Evolutionary conservation across 257 asterid genomes (phyloP).

Genomic region (Fraxinus quadrangulata): DNA sequence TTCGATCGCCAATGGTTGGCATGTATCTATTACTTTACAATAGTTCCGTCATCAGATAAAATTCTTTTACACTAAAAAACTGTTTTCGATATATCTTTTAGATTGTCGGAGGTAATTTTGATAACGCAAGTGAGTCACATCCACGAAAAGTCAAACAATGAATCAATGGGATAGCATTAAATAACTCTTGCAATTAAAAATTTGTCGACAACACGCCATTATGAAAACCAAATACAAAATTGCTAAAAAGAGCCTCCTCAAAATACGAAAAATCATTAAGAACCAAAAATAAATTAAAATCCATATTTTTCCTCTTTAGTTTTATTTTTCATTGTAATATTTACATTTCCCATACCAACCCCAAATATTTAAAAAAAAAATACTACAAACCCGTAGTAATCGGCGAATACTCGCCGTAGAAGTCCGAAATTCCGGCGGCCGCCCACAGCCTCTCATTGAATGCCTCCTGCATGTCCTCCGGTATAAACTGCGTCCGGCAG

Average conservation of each 20-base stretch:
- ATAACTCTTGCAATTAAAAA: background rate
- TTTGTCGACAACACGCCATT: background rate
- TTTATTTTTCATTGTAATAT: slow-evolving; percentile 29
- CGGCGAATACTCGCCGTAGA: slow-evolving; percentile 48
- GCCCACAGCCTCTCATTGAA: slow-evolving; percentile 58
- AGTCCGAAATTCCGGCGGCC: slow-evolving; percentile 50
- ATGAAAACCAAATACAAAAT: background rate
- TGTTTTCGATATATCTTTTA: background rate
- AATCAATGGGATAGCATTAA: background rate
- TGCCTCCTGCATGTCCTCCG: slow-evolving; percentile 60
- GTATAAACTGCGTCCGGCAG: slow-evolving; percentile 54
- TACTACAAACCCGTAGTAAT: slow-evolving; percentile 38
- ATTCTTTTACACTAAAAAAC: too few relatives aligned
- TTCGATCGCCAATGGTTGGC: background rate
- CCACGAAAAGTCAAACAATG: background rate
- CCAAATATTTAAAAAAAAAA: background rate
- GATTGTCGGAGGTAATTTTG: too few relatives aligned
- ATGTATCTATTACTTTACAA: background rate
- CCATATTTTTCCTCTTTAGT: slow-evolving; percentile 4
- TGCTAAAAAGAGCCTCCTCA: background rate
- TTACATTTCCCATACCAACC: slow-evolving; percentile 29
- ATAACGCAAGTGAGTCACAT: background rate
- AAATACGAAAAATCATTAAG: background rate
- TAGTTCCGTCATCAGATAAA: background rate
- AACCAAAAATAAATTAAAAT: background rate